Evolutionary conservation across 805 yeast genomes (phyloP).

Genomic region (Tetrapisispora iriomotensis): DNA sequence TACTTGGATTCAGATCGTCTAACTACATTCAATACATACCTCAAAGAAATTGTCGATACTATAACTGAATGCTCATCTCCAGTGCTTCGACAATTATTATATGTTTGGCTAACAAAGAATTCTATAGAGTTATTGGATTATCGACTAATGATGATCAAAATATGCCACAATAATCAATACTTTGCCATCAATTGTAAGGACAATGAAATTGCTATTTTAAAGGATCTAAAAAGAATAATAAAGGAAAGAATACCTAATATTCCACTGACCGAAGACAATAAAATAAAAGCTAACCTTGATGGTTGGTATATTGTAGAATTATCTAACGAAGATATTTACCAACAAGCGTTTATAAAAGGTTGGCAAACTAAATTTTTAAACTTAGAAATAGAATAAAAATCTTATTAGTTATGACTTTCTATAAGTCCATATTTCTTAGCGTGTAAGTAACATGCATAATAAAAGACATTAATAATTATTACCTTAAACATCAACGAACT

Average conservation of each 20-base stretch:
- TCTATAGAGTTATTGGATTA: neutral
- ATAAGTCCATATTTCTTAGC: no score
- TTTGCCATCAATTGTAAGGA: conserved; percentile 13
- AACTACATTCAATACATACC: neutral
- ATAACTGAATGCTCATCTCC: neutral
- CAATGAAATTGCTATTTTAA: conserved; percentile 9
- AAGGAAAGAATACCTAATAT: neutral
- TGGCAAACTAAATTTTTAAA: conserved; percentile 7
- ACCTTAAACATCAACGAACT: no score
- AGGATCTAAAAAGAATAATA: conserved; percentile 6
- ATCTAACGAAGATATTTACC: conserved; percentile 10
- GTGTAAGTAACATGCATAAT: no score
- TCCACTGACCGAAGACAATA: neutral
- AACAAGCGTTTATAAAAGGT: conserved; percentile 7
- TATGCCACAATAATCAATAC: conserved; percentile 11
- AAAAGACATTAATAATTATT: no score
- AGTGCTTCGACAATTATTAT: conserved; percentile 3
- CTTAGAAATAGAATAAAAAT: conserved; percentile 1
- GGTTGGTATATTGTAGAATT: conserved; percentile 16
- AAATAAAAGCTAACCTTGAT: conserved; percentile 9
- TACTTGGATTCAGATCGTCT: neutral
- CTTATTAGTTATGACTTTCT: no score
- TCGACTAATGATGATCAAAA: conserved; percentile 11
- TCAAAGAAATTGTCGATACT: neutral
- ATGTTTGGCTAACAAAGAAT: conserved; percentile 1